Base-by-base conservation (phyloP, 2,329 filamentous ascomycete genomes). In the Fusarium sp. region DNA sequence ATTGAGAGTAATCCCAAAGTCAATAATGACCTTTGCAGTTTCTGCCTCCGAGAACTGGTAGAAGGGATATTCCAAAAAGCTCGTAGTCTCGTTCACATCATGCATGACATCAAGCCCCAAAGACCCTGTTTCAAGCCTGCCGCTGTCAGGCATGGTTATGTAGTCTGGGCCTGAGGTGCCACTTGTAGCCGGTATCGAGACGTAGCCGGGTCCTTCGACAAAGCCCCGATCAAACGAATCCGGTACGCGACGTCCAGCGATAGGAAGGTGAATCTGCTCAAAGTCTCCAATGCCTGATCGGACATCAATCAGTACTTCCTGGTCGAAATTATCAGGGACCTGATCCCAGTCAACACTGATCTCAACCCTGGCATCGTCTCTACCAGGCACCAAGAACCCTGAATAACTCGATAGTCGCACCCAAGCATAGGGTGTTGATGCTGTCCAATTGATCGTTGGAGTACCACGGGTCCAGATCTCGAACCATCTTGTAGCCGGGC, bases 381-480 rank as follows among this genome's bases (percentile, higher is more conserved):
- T 53, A 5, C 78, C 79, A 0, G 77, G 82, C 0, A 83, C 82
- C 8, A 90, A 83, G 6, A 76, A 82, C 30, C 89, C 90, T 0
- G 76, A 82, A 8, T 79, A 81, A 44, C 84, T 82, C 3, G 84
- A 86, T 7, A 89, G 81, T 50, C 81, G 81, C 4, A 92, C 77
- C 80, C 87, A 91, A 2, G 83, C 70, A 12, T 83, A 77, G 47
- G 81, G 80, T 2, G 84, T 78, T 1, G 82, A 79, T n/a, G 87
- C 83, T 6, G 77, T 81, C 84, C 88, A 91, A 50, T 83, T 77
- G 64, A 89, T 88, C 8, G 81, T 79, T 3, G 82, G 78, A 1
- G 84, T 85, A 13, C 90, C 90, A 4, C 89, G 85, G 7, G 85
- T 86, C 72, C 88, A 92, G 30, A 92, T 81, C 23, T 92, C 90